These are phyloP conservation scores for Colletotrichum scovillei DNA, from an alignment of 2,329 filamentous ascomycete genomes.

Conservation along the genomic window DNA sequence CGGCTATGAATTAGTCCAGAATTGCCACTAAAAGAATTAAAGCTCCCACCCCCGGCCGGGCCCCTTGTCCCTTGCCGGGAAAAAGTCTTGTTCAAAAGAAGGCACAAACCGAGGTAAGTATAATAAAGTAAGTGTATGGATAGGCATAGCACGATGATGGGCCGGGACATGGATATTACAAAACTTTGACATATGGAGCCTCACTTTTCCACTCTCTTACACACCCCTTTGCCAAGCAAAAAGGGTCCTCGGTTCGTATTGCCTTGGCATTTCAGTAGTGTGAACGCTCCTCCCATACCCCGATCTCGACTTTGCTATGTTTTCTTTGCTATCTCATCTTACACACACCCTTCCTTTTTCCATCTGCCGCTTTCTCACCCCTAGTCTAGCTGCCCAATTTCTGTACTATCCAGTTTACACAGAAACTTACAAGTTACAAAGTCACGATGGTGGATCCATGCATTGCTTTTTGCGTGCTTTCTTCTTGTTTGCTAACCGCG, in stretches of 20 bases:
- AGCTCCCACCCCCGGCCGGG: background rate
- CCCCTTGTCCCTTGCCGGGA: background rate
- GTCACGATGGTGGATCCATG: conserved; percentile 3
- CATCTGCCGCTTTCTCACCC: background rate
- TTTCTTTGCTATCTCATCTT: background rate
- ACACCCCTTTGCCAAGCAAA: background rate
- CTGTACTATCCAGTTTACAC: too few species aligned
- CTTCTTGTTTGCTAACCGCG: background rate
- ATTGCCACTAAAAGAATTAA: background rate
- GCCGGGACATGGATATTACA: background rate
- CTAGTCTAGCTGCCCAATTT: background rate
- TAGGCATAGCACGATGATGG: background rate
- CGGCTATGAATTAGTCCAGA: background rate
- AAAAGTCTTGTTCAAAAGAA: background rate
- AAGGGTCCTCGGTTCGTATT: conserved; percentile 28
- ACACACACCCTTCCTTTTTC: background rate
- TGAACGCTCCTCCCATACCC: background rate
- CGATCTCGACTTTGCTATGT: background rate
- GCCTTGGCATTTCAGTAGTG: conserved; percentile 14
- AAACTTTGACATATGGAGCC: background rate
- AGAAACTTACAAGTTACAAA: background rate
- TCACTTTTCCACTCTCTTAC: background rate
- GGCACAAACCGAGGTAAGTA: background rate
- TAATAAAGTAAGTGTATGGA: background rate
- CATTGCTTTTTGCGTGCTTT: conserved; percentile 1